Evolutionary conservation across 768 basidiomycete genomes (phyloP).

Genomic region (Termitomyces sp.): DNA sequence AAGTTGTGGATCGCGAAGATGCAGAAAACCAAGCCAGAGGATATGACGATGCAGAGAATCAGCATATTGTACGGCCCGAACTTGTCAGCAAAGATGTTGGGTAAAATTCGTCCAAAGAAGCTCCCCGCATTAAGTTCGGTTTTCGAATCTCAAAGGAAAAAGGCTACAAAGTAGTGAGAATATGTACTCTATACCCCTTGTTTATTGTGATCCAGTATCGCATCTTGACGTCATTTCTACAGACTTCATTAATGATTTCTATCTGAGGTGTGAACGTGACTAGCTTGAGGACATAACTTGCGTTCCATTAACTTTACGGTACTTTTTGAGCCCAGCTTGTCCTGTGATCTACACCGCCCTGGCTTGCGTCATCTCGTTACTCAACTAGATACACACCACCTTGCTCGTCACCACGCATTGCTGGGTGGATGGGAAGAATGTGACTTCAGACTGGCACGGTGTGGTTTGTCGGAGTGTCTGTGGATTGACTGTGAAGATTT

Average conservation of each 20-base stretch:
- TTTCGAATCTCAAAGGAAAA: background rate
- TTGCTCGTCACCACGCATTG: too few relatives aligned
- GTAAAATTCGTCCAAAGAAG: conserved; percentile 48
- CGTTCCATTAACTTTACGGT: background rate
- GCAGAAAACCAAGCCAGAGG: conserved; percentile 37
- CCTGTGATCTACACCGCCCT: too few relatives aligned
- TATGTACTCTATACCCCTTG: background rate
- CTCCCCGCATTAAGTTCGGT: conserved; percentile 26
- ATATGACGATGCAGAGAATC: conserved; percentile 34
- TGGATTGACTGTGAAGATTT: too few relatives aligned
- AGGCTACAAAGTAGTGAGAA: background rate
- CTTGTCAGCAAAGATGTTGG: conserved; percentile 48
- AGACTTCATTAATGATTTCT: background rate
- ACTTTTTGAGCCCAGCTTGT: too few relatives aligned
- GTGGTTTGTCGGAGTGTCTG: too few relatives aligned
- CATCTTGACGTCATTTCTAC: background rate
- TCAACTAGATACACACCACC: too few relatives aligned
- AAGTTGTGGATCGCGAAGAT: conserved; percentile 36
- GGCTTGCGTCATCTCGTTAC: too few relatives aligned
- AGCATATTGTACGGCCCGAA: conserved; percentile 46
- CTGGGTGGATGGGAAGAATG: too few relatives aligned
- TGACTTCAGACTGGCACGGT: too few relatives aligned
- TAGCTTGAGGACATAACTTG: background rate
- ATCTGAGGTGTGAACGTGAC: background rate
- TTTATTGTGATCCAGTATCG: background rate